phyloP scores from a whole-genome alignment of 106 monocot species.

The Amphibolis antarctica region DNA sequence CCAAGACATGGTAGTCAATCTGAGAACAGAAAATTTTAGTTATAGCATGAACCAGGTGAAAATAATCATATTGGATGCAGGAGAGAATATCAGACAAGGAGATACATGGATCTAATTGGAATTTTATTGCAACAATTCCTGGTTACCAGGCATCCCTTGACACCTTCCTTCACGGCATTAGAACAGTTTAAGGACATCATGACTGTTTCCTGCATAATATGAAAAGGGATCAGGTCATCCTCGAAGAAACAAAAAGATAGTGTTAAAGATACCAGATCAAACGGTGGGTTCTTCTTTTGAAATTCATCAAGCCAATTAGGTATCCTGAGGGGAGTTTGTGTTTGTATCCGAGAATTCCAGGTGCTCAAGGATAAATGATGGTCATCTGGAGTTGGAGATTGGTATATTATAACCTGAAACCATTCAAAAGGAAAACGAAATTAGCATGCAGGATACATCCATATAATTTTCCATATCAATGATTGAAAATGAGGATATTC shows the following conservation, averaged over 20 bases:
- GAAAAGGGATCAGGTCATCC: background rate
- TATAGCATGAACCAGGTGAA: conserved; percentile 1
- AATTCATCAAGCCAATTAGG: conserved; percentile 54
- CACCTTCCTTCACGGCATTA: conserved; percentile 23
- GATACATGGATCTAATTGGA: conserved; percentile 17
- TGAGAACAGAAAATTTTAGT: conserved; percentile 11
- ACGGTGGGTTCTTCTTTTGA: conserved; percentile 17
- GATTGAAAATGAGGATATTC: conserved; percentile 5
- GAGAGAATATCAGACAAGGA: conserved; percentile 7
- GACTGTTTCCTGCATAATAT: conserved; percentile 32
- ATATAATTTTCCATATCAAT: background rate
- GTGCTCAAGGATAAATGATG: conserved; percentile 53
- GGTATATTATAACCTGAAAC: conserved; percentile 57
- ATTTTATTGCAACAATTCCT: conserved; percentile 7
- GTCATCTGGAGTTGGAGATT: conserved; percentile 35
- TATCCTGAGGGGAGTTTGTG: conserved; percentile 17
- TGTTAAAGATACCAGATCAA: conserved; percentile 46
- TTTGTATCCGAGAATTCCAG: conserved; percentile 31
- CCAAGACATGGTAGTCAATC: conserved; percentile 30
- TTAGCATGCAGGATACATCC: background rate
- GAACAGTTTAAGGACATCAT: conserved; percentile 69
- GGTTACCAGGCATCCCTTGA: conserved; percentile 14
- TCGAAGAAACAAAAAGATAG: background rate
- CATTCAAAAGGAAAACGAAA: conserved; percentile 14
- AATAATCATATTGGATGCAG: background rate